Conservation (phyloP, 2,329 filamentous ascomycete genomes). For the Colletotrichum australisinense region DNA sequence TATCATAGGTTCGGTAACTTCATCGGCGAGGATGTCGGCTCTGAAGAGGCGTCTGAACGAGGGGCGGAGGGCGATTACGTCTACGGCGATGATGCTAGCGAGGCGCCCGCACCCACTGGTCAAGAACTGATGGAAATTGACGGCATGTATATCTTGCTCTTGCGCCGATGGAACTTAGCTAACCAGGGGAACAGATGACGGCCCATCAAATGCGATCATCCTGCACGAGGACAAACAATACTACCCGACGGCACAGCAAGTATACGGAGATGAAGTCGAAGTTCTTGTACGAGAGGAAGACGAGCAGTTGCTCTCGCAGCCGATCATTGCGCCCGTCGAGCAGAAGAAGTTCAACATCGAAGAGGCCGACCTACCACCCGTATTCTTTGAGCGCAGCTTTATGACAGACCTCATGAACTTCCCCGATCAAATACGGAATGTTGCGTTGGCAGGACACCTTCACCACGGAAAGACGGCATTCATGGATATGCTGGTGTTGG, state of each 20-base stretch:
- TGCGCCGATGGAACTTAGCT: neutral
- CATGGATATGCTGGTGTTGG: conserved; percentile 97
- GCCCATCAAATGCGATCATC: conserved; percentile 95
- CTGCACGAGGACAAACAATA: conserved; percentile 99
- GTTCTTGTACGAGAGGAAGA: conserved; percentile 97
- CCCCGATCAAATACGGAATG: conserved; percentile 92
- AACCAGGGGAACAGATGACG: conserved; percentile 58
- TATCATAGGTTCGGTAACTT: conserved; percentile 89
- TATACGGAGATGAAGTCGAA: conserved; percentile 95
- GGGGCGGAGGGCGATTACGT: conserved; percentile 81
- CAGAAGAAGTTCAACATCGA: conserved; percentile 97
- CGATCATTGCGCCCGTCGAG: conserved; percentile 92
- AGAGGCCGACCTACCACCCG: conserved; percentile 88
- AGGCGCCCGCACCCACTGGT: conserved; percentile 72
- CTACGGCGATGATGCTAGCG: conserved; percentile 81
- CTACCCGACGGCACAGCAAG: conserved; percentile 96
- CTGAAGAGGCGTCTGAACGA: conserved; percentile 86
- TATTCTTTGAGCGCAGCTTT: conserved; percentile 89
- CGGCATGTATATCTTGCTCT: conserved; percentile 57
- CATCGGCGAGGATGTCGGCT: conserved; percentile 89
- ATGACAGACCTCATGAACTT: conserved; percentile 98
- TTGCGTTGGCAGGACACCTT: conserved; percentile 90
- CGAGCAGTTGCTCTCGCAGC: conserved; percentile 89
- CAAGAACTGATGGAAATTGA: conserved; percentile 96
- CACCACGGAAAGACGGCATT: conserved; percentile 99